Conservation (phyloP, 192 early-diverging fungal genomes). For the Linnemannia hyalina region DNA sequence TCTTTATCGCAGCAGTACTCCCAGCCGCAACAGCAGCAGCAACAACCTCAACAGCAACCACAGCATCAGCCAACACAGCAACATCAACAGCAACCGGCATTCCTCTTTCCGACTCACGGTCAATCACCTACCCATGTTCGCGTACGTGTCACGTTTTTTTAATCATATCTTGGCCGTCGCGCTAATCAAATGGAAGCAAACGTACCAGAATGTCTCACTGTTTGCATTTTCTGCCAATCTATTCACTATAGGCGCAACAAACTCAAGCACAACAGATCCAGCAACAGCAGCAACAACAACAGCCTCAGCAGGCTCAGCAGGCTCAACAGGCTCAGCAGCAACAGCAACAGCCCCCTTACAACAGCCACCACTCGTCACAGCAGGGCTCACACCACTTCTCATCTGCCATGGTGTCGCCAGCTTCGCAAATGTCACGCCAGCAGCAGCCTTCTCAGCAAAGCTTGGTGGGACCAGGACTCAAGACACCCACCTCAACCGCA, state of each 20-base stretch:
- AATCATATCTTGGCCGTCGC: not conserved
- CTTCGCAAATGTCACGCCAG: slow-evolving; percentile 43
- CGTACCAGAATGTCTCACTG: not conserved
- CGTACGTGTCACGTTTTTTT: slow-evolving; percentile 4
- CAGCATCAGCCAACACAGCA: slow-evolving; percentile 31
- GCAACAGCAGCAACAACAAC: slow-evolving; percentile 22
- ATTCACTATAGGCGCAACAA: slow-evolving; percentile 6
- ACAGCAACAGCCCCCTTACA: slow-evolving; percentile 40
- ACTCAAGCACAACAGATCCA: not conserved
- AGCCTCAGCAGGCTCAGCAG: slow-evolving; percentile 19
- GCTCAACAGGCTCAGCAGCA: slow-evolving; percentile 22
- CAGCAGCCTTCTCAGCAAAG: slow-evolving; percentile 41
- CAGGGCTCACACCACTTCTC: slow-evolving; percentile 48
- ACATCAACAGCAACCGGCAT: slow-evolving; percentile 40
- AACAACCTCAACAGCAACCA: slow-evolving; percentile 29
- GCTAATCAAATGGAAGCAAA: not conserved
- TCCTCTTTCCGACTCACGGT: slow-evolving; percentile 33
- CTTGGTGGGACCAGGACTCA: slow-evolving; percentile 36
- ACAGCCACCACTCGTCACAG: slow-evolving; percentile 41
- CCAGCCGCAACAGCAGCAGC: slow-evolving; percentile 28
- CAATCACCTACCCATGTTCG: slow-evolving; percentile 35
- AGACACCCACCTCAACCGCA: slow-evolving; percentile 31
- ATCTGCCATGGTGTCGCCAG: slow-evolving; percentile 34
- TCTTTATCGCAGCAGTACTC: slow-evolving; percentile 43
- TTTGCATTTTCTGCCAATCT: not conserved